phyloP scores from a whole-genome alignment of 306 rosid genomes.

The Hippophae gyantsensis region DNA sequence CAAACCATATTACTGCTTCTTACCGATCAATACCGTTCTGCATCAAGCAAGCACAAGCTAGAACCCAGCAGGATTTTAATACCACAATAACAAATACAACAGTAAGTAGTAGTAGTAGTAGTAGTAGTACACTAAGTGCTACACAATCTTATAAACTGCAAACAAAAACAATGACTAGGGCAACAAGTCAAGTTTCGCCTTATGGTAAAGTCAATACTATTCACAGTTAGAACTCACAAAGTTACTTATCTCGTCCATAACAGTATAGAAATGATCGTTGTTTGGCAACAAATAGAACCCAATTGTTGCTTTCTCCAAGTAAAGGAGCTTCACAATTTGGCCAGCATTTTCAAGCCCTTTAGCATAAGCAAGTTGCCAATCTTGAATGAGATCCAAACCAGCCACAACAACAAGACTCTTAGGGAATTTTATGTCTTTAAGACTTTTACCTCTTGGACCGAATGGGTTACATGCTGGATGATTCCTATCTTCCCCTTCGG shows the following conservation, averaged over 20 bases:
- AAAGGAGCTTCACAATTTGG: conserved; percentile 56
- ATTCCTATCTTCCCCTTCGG: conserved; percentile 90
- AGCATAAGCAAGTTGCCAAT: conserved; percentile 89
- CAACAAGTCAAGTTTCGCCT: conserved; percentile 25
- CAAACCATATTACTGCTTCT: conserved; percentile 35
- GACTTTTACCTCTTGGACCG: conserved; percentile 58
- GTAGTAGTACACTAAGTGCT: conserved; percentile 58
- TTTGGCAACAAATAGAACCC: conserved; percentile 94
- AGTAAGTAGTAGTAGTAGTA: conserved; percentile 34
- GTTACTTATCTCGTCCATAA: conserved; percentile 80
- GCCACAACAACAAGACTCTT: conserved; percentile 96
- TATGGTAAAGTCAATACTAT: conserved; percentile 43
- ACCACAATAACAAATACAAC: conserved; percentile 37
- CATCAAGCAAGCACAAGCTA: conserved; percentile 22
- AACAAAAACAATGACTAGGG: conserved; percentile 14
- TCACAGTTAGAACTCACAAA: conserved; percentile 65
- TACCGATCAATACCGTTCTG: conserved; percentile 36
- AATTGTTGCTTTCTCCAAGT: conserved; percentile 73
- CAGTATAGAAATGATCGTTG: conserved; percentile 65
- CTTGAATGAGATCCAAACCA: conserved; percentile 88
- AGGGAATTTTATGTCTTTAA: conserved; percentile 61
- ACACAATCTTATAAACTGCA: conserved; percentile 41
- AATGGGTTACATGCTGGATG: conserved; percentile 95
- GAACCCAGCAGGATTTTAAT: conserved; percentile 34
- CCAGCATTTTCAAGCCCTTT: conserved; percentile 73